These are phyloP conservation scores for Apocynum venetum DNA, from an alignment of 257 asterid species.

Conservation along the genomic window DNA sequence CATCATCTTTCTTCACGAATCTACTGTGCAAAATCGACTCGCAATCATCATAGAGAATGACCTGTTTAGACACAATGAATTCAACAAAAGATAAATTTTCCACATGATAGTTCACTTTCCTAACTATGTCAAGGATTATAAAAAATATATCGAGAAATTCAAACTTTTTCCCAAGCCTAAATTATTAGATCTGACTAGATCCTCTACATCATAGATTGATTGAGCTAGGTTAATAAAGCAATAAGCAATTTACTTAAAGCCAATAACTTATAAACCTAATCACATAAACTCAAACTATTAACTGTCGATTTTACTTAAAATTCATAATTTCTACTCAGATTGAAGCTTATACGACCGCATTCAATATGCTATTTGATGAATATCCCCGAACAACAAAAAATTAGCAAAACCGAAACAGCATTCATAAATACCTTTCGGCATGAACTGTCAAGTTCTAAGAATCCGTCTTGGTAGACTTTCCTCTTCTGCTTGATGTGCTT, in stretches of 20 bases:
- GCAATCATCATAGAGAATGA: constrained; percentile 68
- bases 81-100: background rate
- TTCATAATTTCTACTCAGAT: background rate
- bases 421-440: constrained; percentile 43
- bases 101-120: background rate
- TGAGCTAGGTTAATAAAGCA: background rate
- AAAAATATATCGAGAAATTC: background rate
- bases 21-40: constrained; percentile 65
- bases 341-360: background rate
- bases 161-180: background rate
- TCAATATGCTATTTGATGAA: background rate
- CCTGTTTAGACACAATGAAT: constrained; percentile 32
- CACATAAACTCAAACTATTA: background rate
- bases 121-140: background rate
- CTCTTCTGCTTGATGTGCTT: constrained; percentile 88
- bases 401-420: background rate
- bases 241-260: background rate
- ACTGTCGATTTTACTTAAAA: background rate
- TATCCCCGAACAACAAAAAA: background rate
- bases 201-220: background rate
- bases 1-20: constrained; percentile 66
- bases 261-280: background rate
- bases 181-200: background rate
- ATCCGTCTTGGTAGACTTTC: constrained; percentile 83
- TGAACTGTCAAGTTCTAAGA: constrained; percentile 53